Percentiles rank a stretch among this genome's conserved stretches.
Evolutionary conservation across 176 grass and related monocot genomes (phyloP).

Genomic region (Alloteropsis semialata): DNA sequence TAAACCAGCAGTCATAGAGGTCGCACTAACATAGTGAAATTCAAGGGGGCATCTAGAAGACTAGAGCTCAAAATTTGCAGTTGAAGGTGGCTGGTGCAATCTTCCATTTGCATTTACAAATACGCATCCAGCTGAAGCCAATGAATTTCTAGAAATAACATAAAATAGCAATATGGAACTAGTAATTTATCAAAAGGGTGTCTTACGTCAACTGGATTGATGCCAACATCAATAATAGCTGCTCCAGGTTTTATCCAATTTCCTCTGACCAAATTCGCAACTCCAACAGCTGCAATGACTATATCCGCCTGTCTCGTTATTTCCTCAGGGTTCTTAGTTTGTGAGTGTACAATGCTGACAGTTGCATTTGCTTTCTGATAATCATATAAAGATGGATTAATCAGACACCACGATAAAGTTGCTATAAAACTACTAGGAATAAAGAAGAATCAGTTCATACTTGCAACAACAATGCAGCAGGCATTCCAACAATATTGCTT

Average conservation of each 20-base stretch:
- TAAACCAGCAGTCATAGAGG: not conserved
- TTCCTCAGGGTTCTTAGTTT: slow-evolving; percentile 86
- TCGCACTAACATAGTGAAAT: not conserved
- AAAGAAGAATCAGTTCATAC: slow-evolving; percentile 37
- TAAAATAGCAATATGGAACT: not conserved
- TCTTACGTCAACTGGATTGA: slow-evolving; percentile 95
- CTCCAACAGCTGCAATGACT: slow-evolving; percentile 87
- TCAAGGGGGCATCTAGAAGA: not conserved
- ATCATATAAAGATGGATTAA: slow-evolving; percentile 24
- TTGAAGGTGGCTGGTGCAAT: not conserved
- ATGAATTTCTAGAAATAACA: not conserved
- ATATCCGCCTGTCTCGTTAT: slow-evolving; percentile 89
- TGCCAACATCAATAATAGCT: slow-evolving; percentile 92
- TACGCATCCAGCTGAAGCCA: not conserved
- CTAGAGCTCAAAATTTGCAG: not conserved
- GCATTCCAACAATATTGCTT: slow-evolving; percentile 97
- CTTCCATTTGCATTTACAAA: slow-evolving; percentile 12
- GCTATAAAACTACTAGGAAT: not conserved
- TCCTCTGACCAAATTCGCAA: slow-evolving; percentile 83
- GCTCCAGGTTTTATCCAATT: slow-evolving; percentile 95
- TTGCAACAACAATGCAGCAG: slow-evolving; percentile 79
- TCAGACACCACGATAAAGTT: slow-evolving; percentile 8
- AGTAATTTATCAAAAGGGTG: not conserved
- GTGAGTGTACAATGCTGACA: slow-evolving; percentile 88
- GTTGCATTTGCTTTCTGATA: slow-evolving; percentile 96